A percentile compares a stretch with the other conserved stretches of the same genome.
phyloP scores from a whole-genome alignment of 805 yeast genomes.

The Hemisphaericaspora nanyangensis region DNA sequence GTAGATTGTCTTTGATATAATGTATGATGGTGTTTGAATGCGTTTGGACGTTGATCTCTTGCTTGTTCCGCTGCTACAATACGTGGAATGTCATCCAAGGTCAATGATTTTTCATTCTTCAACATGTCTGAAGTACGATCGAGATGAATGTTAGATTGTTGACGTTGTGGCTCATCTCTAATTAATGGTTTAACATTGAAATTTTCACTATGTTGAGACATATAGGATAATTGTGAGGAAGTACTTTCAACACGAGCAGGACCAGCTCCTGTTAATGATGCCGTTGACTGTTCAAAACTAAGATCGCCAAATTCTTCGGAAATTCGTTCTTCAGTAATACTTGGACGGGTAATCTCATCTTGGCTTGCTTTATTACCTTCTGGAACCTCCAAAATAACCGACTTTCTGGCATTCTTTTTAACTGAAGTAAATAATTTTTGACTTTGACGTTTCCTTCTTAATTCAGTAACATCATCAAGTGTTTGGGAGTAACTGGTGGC shows the following conservation, averaged over 20 bases:
- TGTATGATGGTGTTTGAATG: constrained; percentile 74
- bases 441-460: constrained; percentile 70
- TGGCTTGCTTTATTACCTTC: constrained; percentile 38
- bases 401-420: constrained; percentile 60
- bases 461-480: constrained; percentile 68
- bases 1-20: constrained; percentile 33
- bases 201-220: constrained; percentile 21
- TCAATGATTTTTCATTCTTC: constrained; percentile 77
- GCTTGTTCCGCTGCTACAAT: constrained; percentile 98
- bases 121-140: constrained; percentile 68
- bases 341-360: constrained; percentile 4
- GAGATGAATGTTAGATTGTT: constrained; percentile 33
- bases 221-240: constrained; percentile 9
- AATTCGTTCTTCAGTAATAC: constrained; percentile 9
- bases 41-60: constrained; percentile 86
- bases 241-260: constrained; percentile 1
- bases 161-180: constrained; percentile 37
- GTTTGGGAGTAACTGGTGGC: constrained; percentile 64
- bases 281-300: not conserved
- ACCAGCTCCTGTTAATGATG: not conserved
- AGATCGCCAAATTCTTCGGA: constrained; percentile 11
- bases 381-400: constrained; percentile 64
- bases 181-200: constrained; percentile 20
- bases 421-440: constrained; percentile 52
- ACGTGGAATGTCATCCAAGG: constrained; percentile 93